Evolutionary conservation across 1,284 basidiomycete genomes (phyloP), one percentile per base, ranked within the genome.

Genomic region (Apiotrichum porosum): DNA sequence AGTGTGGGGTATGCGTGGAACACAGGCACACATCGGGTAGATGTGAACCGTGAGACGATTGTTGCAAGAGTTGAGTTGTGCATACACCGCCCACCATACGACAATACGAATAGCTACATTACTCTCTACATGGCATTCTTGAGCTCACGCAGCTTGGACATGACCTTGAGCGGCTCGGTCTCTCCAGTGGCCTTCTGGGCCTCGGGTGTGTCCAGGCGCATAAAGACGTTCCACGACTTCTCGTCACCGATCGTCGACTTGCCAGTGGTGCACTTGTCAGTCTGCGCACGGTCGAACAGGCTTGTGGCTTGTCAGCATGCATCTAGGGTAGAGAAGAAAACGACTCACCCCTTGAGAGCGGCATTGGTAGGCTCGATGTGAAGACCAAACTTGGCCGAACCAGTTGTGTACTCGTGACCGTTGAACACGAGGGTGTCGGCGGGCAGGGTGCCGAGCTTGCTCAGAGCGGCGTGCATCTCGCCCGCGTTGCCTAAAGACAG

Each of bases 371-470:
- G 68, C 57, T 74, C 70, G 30, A 72, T 51, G 15, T 45, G 56
- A 23, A 68, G 51, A 4, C 68, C 70, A 44, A 73, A 72, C 50
- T 69, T 69, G 39, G 64, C 71, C 56, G 79, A 90, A 35, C 80
- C 79, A 8, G 73, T 74, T 4, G 91, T 93, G 75, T 93, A 95
- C 72, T 95, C 92, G 74, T 98, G 94, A 0, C 94, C 94, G 62
- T 86, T 85, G 75, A 86, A 92, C 9, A 91, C 84, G 40, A 88
- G 66, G 0, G 94, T 97, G 49, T 84, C 77, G 54, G 84, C 77
- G 0, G 93, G 92, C 10, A 98, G 79, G 0, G 78, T 79, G 13
- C 78, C 81, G 52, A 93, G 79, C 64, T 89, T 84, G 30, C 81
- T 80, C 35, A 95, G 80, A 6, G 90, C 81, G 6, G 77, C 71